Evolutionary conservation across 148 eudicot species (phyloP).

Genomic region (Spergularia marina): DNA sequence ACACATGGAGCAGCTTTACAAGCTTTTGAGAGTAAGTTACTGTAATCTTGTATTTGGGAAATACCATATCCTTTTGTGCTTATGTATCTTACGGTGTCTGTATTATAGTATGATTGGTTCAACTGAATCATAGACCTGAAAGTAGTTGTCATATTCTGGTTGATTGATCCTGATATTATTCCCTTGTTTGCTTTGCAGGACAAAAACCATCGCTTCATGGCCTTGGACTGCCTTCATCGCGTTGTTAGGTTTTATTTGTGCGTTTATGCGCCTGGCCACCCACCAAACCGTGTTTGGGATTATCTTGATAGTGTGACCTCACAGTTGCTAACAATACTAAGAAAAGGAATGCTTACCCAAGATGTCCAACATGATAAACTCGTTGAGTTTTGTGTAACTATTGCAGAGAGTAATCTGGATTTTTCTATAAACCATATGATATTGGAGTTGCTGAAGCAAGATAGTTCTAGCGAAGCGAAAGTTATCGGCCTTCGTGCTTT

Average conservation of each 20-base stretch:
- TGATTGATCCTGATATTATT: constrained; percentile 14
- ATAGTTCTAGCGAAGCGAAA: constrained; percentile 96
- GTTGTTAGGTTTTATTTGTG: constrained; percentile 86
- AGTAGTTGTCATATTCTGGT: constrained; percentile 2
- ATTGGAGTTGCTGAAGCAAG: constrained; percentile 91
- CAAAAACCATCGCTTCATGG: constrained; percentile 98
- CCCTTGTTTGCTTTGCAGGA: constrained; percentile 54
- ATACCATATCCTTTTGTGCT: background rate
- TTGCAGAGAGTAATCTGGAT: constrained; percentile 94
- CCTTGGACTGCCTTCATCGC: constrained; percentile 95
- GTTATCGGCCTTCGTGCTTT: constrained; percentile 98
- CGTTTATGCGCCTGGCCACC: constrained; percentile 90
- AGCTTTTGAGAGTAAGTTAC: constrained; percentile 80
- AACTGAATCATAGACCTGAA: constrained; percentile 3
- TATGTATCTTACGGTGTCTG: background rate
- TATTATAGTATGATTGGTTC: constrained; percentile 2
- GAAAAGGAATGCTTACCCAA: constrained; percentile 95
- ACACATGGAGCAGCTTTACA: constrained; percentile 98
- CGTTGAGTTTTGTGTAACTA: constrained; percentile 94
- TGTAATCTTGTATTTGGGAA: background rate
- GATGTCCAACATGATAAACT: constrained; percentile 98
- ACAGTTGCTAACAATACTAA: constrained; percentile 73
- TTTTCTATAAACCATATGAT: constrained; percentile 94
- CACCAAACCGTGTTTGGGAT: constrained; percentile 98
- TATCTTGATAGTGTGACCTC: constrained; percentile 98